phyloP scores from a whole-genome alignment of 805 yeast genomes.

The Saccharomycopsis capsularis region DNA sequence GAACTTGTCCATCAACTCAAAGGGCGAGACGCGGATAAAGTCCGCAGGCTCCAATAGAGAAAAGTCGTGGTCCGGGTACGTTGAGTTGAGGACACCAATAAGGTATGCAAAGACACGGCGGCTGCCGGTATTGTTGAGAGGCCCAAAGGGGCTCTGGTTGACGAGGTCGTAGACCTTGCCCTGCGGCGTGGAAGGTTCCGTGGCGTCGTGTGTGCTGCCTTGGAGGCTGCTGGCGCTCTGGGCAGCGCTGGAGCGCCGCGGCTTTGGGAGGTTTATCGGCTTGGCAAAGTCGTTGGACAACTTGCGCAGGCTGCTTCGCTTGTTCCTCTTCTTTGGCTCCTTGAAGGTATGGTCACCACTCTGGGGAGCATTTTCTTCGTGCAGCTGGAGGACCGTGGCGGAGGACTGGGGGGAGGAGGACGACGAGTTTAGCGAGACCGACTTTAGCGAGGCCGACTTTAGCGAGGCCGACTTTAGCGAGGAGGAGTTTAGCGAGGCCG shows the following conservation, averaged over 20 bases:
- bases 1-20: slow-evolving; percentile 54
- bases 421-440: no score
- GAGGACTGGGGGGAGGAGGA: not conserved
- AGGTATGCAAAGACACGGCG: slow-evolving; percentile 86
- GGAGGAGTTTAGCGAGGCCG: no score
- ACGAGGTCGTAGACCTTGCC: slow-evolving; percentile 16
- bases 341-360: no score
- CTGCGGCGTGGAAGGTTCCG: slow-evolving; percentile 13
- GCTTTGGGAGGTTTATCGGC: not conserved
- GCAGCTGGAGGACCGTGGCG: not conserved
- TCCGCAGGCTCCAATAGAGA: slow-evolving; percentile 75
- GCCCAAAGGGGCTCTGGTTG: slow-evolving; percentile 74
- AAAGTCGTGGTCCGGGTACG: slow-evolving; percentile 95
- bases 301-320: not conserved
- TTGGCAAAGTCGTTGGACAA: not conserved
- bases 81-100: slow-evolving; percentile 82
- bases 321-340: not conserved
- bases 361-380: not conserved
- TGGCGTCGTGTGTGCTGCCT: not conserved
- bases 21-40: slow-evolving; percentile 46
- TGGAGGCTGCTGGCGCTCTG: not conserved
- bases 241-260: no score
- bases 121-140: slow-evolving; percentile 76
- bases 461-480: no score
- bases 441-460: no score